phyloP scores from a whole-genome alignment of 1,284 basidiomycete genomes.

The Chondrostereum purpureum region DNA sequence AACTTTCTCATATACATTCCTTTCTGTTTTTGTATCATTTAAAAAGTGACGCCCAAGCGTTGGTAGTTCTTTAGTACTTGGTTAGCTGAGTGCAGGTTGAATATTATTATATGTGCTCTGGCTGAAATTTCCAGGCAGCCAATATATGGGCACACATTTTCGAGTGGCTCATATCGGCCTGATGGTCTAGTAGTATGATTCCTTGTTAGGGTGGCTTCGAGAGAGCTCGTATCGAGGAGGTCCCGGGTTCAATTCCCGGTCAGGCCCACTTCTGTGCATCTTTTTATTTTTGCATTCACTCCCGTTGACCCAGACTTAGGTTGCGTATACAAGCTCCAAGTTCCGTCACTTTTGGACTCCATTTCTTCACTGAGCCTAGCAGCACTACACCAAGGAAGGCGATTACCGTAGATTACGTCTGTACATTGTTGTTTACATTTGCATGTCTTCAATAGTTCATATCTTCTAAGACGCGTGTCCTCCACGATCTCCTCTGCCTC shows the following conservation, averaged over 20 bases:
- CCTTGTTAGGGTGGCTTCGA: constrained; percentile 38
- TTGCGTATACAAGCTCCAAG: too few relatives aligned
- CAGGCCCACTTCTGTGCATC: constrained; percentile 44
- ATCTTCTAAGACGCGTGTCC: neutral
- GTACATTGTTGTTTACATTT: neutral
- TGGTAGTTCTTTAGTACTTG: too few relatives aligned
- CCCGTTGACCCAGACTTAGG: too few relatives aligned
- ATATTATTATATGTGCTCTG: too few relatives aligned
- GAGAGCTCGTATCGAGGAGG: constrained; percentile 57
- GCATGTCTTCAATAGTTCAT: neutral
- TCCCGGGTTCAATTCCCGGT: constrained; percentile 83
- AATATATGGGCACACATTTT: neutral
- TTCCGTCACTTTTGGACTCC: too few relatives aligned
- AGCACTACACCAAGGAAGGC: too few relatives aligned
- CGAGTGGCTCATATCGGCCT: constrained; percentile 26
- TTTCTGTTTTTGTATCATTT: too few relatives aligned
- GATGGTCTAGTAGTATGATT: constrained; percentile 55
- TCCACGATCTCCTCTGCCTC: constrained; percentile 4
- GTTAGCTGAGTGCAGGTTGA: too few relatives aligned
- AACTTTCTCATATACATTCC: too few relatives aligned
- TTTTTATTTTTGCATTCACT: neutral
- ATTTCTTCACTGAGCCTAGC: too few relatives aligned
- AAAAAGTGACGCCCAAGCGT: too few relatives aligned
- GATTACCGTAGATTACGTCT: too few relatives aligned
- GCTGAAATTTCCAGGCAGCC: neutral